Conservation (phyloP, 352 stramenopile species). For the Thraustochytrium aureum region DNA sequence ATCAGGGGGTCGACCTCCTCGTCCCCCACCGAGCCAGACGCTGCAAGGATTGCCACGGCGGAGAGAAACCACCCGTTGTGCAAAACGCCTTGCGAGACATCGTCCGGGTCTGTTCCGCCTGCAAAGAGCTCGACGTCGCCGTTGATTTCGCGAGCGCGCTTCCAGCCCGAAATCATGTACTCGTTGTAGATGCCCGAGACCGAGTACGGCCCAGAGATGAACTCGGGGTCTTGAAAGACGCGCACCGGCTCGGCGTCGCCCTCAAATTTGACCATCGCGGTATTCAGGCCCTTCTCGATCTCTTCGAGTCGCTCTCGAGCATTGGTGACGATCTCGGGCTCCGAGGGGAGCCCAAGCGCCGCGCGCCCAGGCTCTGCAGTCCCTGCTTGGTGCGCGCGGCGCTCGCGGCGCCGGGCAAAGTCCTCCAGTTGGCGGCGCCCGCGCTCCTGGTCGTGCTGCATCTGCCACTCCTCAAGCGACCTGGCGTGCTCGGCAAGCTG, state of each 20-base stretch:
- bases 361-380: background rate
- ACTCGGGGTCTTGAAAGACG: slow-evolving; percentile 83
- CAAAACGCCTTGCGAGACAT: slow-evolving; percentile 74
- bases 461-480: background rate
- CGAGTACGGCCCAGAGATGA: slow-evolving; percentile 72
- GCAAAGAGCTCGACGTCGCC: slow-evolving; percentile 80
- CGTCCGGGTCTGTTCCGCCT: slow-evolving; percentile 82
- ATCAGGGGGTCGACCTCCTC: slow-evolving; percentile 81
- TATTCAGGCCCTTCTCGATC: slow-evolving; percentile 72
- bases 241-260: slow-evolving; percentile 72
- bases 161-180: slow-evolving; percentile 68
- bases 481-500: background rate
- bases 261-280: slow-evolving; percentile 63
- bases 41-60: slow-evolving; percentile 82
- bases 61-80: slow-evolving; percentile 84
- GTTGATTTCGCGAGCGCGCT: slow-evolving; percentile 79
- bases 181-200: slow-evolving; percentile 68
- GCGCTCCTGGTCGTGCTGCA: slow-evolving; percentile 24
- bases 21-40: slow-evolving; percentile 77
- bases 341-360: slow-evolving; percentile 46
- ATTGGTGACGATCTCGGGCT: slow-evolving; percentile 71
- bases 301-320: slow-evolving; percentile 74
- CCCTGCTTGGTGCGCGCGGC: background rate
- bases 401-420: slow-evolving; percentile 33
- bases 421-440: slow-evolving; percentile 33